These are phyloP conservation scores for Populus hybrid DNA, from an alignment of 441 rosid species.

Conservation along the genomic window DNA sequence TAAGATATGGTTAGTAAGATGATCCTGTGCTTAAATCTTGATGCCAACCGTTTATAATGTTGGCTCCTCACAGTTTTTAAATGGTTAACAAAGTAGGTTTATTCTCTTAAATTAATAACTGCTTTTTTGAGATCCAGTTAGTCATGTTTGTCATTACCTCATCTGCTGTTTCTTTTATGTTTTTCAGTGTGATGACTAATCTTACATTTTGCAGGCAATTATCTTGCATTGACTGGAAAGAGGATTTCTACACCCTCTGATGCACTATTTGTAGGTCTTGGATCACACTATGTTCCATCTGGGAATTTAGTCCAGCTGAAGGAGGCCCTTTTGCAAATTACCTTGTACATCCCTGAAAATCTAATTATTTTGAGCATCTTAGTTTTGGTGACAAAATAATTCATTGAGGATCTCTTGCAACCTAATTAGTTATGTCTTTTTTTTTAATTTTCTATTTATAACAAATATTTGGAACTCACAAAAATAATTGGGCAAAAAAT, in stretches of 20 bases:
- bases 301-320: conserved; percentile 58
- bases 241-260: conserved; percentile 85
- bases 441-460: neutral
- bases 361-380: conserved; percentile 13
- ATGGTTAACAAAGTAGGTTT: neutral
- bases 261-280: conserved; percentile 77
- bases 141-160: neutral
- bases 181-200: neutral
- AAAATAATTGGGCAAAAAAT: neutral
- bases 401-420: too few species aligned
- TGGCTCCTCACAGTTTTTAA: too few species aligned
- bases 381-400: neutral
- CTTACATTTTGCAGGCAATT: conserved; percentile 56
- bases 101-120: neutral
- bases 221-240: conserved; percentile 91
- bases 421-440: neutral
- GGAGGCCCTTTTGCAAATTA: conserved; percentile 57
- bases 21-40: neutral
- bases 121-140: neutral
- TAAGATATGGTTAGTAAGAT: neutral
- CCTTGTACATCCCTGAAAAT: conserved; percentile 44
- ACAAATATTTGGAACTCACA: neutral
- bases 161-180: too few species aligned
- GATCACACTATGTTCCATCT: conserved; percentile 85
- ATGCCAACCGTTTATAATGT: neutral